Base-by-base conservation (phyloP, 2,329 filamentous ascomycete species). In the Pseudogymnoascus pannorum region DNA sequence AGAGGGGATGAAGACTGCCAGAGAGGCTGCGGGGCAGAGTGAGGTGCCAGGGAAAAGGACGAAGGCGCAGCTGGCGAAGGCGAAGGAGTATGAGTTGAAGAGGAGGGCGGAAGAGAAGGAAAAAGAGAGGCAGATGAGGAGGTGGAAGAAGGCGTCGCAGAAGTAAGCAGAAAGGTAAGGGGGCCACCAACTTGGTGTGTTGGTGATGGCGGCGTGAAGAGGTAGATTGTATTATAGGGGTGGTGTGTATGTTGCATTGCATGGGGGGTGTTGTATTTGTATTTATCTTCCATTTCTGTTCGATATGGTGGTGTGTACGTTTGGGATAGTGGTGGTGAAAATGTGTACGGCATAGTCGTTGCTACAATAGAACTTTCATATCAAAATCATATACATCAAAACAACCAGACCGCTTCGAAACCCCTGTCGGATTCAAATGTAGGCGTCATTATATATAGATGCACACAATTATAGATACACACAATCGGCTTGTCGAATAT, bases 11-110 rank as follows among this genome's bases (percentile, higher is more conserved):
- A 65, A 68, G 8, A 66, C 62, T 38, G 72, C 71, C 60, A 72
- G 73, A 44, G 71, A 74, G 59, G 68, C 74, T 62, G 68, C 70
- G 14, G 75, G 74, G 31, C 71, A 74, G 58, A 68, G 72, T 16
- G 70, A 69, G 5, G 67, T 71, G 44, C 63, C 68, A 26, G 68
- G 31, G 3, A 65, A 64, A 26, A 59, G 57, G 31, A 60, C 60
- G 12, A 67, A 67, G 61, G 42, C 14, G 1, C 61, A 66, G 18
- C 38, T 42, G 36, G 61, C 63, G 12, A 60, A 64, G 58, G 60
- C 60, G 31, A 31, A 64, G n/a, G 57, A 29, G 12, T 70, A 68
- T 64, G 67, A 68, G 60, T 60, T 31, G 42, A 67, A 67, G 63
- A 66, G 64, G 22, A 36, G 48, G 22, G 59, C 61, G 26, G 59